Base-by-base conservation (phyloP, 345 rosid genomes). In the Boechera retrofracta region DNA sequence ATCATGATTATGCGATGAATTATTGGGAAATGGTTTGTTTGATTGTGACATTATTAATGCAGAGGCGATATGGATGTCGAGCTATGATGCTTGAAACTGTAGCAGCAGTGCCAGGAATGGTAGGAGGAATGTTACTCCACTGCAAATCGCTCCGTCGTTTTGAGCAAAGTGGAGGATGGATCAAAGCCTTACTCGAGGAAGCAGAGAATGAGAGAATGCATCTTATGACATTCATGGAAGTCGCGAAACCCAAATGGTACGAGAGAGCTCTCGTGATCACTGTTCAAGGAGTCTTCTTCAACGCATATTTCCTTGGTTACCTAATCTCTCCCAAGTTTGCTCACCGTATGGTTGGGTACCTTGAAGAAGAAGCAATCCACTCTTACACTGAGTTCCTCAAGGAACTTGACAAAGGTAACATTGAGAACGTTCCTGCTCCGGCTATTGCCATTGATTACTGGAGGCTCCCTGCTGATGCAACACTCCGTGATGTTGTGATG, bases 151-250 rank as follows among this genome's bases (percentile, higher is more conserved):
- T 91, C 2, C 76, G 95, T 53, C 69, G 86, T 7, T 89, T 91
- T 47, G 91, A 91, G 81, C 91, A 88, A 35, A 89, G 95, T 11
- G 97, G 97, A 0, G 97, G 97, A 0, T 91, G 95, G 95, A 91
- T 91, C 75, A 88, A 85, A 58, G 88, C 91, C 1, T 68, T 91
- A 4, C 82, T 91, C 2, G 97, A 91, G 36, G 97, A 91, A 75
- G 95, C 97, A 0, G 97, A 91, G 88, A 91, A 91, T 24, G 97
- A 91, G 69, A 83, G 97, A 10, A 91, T 91, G 97, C 97, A 91
- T 69, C 83, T 91, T 0, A 91, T 91, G 97, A 91, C 95, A 1
- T 91, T 91, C 81, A 91, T 91, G 95, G 95, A 91, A 81, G 91
- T 91, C 0, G 77, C 91, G 0, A 58, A 88, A 67, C 97, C 97